phyloP scores from a whole-genome alignment of 768 basidiomycete genomes.

The Glaciozyma antarctica region DNA sequence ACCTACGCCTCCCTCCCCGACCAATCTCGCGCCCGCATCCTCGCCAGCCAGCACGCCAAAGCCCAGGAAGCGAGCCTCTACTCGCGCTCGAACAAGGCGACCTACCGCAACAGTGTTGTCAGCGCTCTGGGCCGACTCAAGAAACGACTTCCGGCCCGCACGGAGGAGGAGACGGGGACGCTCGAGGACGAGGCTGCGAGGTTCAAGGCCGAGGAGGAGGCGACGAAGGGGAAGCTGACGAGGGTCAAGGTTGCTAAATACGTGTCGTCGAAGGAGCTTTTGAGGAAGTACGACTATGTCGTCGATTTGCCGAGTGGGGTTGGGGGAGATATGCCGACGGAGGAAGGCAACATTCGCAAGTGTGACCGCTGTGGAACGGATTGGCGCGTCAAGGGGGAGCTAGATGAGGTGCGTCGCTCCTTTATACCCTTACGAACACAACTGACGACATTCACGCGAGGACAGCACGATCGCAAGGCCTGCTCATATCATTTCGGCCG shows the following conservation, averaged over 20 bases:
- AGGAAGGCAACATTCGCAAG: constrained; percentile 49
- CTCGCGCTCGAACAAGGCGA: constrained; percentile 59
- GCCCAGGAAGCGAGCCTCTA: constrained; percentile 74
- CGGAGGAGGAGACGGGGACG: constrained; percentile 38
- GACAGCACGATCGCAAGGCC: constrained; percentile 49
- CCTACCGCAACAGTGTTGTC: constrained; percentile 71
- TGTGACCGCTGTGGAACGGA: constrained; percentile 72
- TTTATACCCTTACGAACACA: neutral
- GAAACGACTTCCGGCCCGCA: constrained; percentile 50
- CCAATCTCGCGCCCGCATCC: constrained; percentile 20
- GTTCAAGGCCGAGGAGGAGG: constrained; percentile 32
- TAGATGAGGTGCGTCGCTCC: constrained; percentile 30
- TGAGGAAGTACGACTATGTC: constrained; percentile 38
- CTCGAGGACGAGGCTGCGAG: constrained; percentile 36
- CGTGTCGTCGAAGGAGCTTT: constrained; percentile 2
- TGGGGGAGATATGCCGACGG: constrained; percentile 57
- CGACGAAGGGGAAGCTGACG: constrained; percentile 34
- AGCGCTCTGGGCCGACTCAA: constrained; percentile 49
- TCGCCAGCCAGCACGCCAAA: constrained; percentile 70
- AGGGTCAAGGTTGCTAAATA: constrained; percentile 15
- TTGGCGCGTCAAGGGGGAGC: constrained; percentile 55
- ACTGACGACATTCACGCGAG: neutral
- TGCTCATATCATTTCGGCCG: constrained; percentile 82
- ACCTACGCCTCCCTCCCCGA: constrained; percentile 21
- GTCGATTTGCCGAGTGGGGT: constrained; percentile 55